Evolutionary conservation across 2,329 filamentous ascomycete species (phyloP), one percentile per base, ranked within the genome.

Genomic region (Colletotrichum sp.): DNA sequence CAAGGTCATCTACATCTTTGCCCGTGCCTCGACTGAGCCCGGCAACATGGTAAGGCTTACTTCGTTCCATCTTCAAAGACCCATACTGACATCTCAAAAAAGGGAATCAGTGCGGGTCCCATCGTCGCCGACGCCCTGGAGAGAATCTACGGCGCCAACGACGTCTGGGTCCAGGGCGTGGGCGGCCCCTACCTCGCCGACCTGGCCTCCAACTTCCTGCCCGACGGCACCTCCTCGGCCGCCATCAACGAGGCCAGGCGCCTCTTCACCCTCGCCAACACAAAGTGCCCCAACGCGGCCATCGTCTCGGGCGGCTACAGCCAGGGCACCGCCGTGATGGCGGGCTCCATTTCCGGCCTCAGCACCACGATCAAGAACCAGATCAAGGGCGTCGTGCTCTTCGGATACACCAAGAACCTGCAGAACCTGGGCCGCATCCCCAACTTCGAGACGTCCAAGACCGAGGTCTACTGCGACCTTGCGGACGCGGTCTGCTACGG

Each of bases 301-400:
- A 83, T 89, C 30, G 81, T 88, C 1, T 84, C 86, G 3, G 87
- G 85, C 59, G 88, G 83, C 8, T 84, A 84, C 76, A 82, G 83
- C 63, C 83, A 89, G 79, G 88, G 87, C 34, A 84, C 85, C 5
- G 87, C 87, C 3, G 84, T 89, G 68, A 83, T 87, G n/a, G 83
- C 84, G 27, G 82, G 83, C 49, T 80, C 86, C 9, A 79, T 89
- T 63, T 80, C 82, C 13, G 80, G 83, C n/a, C 79, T 87, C 27
- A 74, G 78, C 62, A 66, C 77, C 5, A 32, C 75, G 25, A 78
- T 85, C 67, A 79, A 81, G 30, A 77, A 83, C 34, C 82, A 86
- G 81, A 80, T 87, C 73, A 84, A 82, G 61, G 85, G 82, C 27
- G 80, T 81, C 2, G 83, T 84, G 13, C 81, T 86, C 30, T 86